These are phyloP conservation scores for Tylopilus balloui DNA, from an alignment of 768 basidiomycete species.

Conservation along the genomic window DNA sequence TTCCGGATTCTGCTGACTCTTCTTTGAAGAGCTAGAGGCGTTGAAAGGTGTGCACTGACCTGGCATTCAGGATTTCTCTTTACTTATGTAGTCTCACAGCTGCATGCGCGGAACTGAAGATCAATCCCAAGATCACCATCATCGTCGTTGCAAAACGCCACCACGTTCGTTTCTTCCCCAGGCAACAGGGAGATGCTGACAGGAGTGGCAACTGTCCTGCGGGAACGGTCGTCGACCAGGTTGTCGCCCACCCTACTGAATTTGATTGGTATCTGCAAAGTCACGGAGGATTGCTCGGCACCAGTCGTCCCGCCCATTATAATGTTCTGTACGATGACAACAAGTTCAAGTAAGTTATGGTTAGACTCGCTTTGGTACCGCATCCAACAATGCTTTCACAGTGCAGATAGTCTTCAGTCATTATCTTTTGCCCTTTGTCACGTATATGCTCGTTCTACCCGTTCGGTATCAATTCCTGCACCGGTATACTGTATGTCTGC, in stretches of 20 bases:
- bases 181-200: conserved; percentile 44
- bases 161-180: conserved; percentile 52
- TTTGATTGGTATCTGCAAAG: conserved; percentile 78
- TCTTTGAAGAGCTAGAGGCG: conserved; percentile 48
- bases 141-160: conserved; percentile 70
- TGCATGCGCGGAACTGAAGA: conserved; percentile 56
- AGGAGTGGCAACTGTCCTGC: conserved; percentile 70
- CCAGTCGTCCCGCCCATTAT: conserved; percentile 64
- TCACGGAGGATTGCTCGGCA: conserved; percentile 74
- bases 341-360: conserved; percentile 45
- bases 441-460: conserved; percentile 74
- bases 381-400: conserved; percentile 24
- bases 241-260: conserved; percentile 65
- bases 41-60: conserved; percentile 45
- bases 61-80: conserved; percentile 3
- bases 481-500: conserved; percentile 72
- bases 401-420: conserved; percentile 64
- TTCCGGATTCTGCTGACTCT: not conserved
- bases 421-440: conserved; percentile 75
- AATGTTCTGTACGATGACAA: conserved; percentile 46
- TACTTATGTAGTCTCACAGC: conserved; percentile 37
- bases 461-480: conserved; percentile 78
- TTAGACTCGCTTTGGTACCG: not conserved
- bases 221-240: conserved; percentile 72
- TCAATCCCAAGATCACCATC: conserved; percentile 66